Evolutionary conservation across 192 early-diverging fungal genomes (phyloP).

Genomic region (Umbelopsis vinacea): DNA sequence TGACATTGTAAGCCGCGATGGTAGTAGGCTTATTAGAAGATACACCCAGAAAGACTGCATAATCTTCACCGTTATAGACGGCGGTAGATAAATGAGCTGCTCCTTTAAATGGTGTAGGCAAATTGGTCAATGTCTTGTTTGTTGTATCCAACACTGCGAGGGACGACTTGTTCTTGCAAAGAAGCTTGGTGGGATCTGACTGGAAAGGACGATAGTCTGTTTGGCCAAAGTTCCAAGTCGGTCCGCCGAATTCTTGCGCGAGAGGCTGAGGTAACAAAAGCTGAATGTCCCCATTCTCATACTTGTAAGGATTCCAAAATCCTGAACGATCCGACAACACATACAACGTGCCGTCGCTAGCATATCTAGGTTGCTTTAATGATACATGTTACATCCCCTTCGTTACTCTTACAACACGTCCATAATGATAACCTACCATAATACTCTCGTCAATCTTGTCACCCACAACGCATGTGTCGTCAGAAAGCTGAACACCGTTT

Average conservation of each 20-base stretch:
- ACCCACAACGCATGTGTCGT: slow-evolving; percentile 42
- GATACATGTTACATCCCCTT: background rate
- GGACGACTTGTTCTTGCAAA: slow-evolving; percentile 33
- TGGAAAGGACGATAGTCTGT: slow-evolving; percentile 9
- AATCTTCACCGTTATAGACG: background rate
- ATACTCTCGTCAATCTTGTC: slow-evolving; percentile 42
- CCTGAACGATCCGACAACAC: slow-evolving; percentile 71
- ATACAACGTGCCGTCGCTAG: slow-evolving; percentile 58
- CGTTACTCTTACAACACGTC: background rate
- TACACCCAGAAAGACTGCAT: slow-evolving; percentile 5
- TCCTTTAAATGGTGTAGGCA: slow-evolving; percentile 16
- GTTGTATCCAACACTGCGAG: slow-evolving; percentile 32
- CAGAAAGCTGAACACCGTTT: background rate
- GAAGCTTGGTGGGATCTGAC: slow-evolving; percentile 42
- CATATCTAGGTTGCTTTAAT: slow-evolving; percentile 65
- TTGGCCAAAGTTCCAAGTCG: slow-evolving; percentile 54
- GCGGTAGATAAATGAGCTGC: slow-evolving; percentile 24
- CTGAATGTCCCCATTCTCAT: slow-evolving; percentile 37
- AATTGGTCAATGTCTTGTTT: slow-evolving; percentile 27
- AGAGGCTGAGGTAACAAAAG: slow-evolving; percentile 53
- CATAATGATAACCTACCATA: slow-evolving; percentile 34
- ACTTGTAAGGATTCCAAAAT: slow-evolving; percentile 74
- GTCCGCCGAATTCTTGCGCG: slow-evolving; percentile 65
- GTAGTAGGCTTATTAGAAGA: slow-evolving; percentile 18
- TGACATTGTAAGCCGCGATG: slow-evolving; percentile 24